Conservation (phyloP, 352 stramenopile genomes). For the Globisporangium iwayamae region DNA sequence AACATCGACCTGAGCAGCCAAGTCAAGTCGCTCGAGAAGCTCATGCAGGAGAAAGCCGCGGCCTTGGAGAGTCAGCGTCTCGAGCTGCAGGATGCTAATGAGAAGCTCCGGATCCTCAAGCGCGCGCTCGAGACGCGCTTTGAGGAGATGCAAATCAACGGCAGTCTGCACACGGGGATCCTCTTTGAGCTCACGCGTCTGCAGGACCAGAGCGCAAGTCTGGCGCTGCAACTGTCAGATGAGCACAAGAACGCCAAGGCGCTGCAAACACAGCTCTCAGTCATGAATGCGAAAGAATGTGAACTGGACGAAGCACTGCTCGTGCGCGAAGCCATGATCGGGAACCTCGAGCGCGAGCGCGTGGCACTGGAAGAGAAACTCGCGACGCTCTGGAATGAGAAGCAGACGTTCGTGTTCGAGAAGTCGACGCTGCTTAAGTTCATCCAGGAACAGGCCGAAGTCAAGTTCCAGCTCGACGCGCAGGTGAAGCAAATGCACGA, state of each 20-base stretch:
- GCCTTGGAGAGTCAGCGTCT: slow-evolving; percentile 20
- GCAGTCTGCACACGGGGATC: slow-evolving; percentile 67
- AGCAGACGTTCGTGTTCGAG: slow-evolving; percentile 59
- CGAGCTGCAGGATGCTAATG: slow-evolving; percentile 37
- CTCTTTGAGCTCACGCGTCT: slow-evolving; percentile 73
- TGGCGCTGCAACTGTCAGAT: slow-evolving; percentile 59
- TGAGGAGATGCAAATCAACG: slow-evolving; percentile 62
- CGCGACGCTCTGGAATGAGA: slow-evolving; percentile 31
- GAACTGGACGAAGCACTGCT: slow-evolving; percentile 52
- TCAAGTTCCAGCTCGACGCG: slow-evolving; percentile 61
- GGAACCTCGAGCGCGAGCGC: slow-evolving; percentile 55
- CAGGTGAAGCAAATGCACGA: slow-evolving; percentile 47
- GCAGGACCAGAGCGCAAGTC: slow-evolving; percentile 56
- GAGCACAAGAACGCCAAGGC: slow-evolving; percentile 41
- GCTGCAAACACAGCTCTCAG: slow-evolving; percentile 29
- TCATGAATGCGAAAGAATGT: slow-evolving; percentile 26
- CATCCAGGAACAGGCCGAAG: slow-evolving; percentile 70
- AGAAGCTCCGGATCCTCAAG: slow-evolving; percentile 66
- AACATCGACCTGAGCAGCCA: slow-evolving; percentile 51
- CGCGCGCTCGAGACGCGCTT: slow-evolving; percentile 68
- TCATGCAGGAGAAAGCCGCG: slow-evolving; percentile 24
- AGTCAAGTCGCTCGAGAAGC: slow-evolving; percentile 40
- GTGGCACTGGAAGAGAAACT: slow-evolving; percentile 42
- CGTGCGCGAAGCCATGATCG: slow-evolving; percentile 47
- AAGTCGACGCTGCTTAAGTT: slow-evolving; percentile 72